Percentiles rank a stretch among this genome's conserved stretches.
phyloP scores from a whole-genome alignment of 129 eudicot species.

The Deinandra increscens region DNA sequence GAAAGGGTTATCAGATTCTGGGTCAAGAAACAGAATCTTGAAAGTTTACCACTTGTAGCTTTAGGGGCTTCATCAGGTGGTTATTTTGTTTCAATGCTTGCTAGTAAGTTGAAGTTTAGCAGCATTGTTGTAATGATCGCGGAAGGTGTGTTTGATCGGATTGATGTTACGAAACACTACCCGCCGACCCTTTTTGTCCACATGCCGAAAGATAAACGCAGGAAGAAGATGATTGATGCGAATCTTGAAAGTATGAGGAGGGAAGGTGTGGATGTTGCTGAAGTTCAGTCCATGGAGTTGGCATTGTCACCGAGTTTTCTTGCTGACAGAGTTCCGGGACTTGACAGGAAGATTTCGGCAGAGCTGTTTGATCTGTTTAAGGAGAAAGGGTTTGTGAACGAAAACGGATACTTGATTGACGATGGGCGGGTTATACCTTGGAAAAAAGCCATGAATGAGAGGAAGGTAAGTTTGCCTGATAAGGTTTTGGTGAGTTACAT shows the following conservation, averaged over 20 bases:
- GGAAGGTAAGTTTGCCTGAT: slow-evolving; percentile 46
- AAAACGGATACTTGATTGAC: slow-evolving; percentile 62
- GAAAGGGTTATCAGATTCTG: slow-evolving; percentile 47
- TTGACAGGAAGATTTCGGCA: slow-evolving; percentile 43
- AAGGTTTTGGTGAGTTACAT: slow-evolving; percentile 47
- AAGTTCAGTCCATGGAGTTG: slow-evolving; percentile 73
- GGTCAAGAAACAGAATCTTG: slow-evolving; percentile 52
- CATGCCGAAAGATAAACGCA: slow-evolving; percentile 78
- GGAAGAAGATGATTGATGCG: slow-evolving; percentile 49
- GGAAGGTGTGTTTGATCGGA: slow-evolving; percentile 61
- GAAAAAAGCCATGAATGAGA: slow-evolving; percentile 64
- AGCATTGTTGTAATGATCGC: slow-evolving; percentile 76
- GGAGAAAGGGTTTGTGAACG: slow-evolving; percentile 60
- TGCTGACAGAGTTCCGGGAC: slow-evolving; percentile 65
- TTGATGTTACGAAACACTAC: slow-evolving; percentile 47
- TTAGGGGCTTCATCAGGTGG: slow-evolving; percentile 98
- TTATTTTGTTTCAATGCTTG: slow-evolving; percentile 81
- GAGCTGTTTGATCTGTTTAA: slow-evolving; percentile 51
- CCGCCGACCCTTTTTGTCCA: slow-evolving; percentile 93
- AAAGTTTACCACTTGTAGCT: slow-evolving; percentile 63
- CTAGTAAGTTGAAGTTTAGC: slow-evolving; percentile 54
- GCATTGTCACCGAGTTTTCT: slow-evolving; percentile 50
- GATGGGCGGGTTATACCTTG: slow-evolving; percentile 81
- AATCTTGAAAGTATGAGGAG: slow-evolving; percentile 44
- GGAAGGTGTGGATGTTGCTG: slow-evolving; percentile 66